Evolutionary conservation across 1,284 basidiomycete genomes (phyloP), one percentile per base, ranked within the genome.

Genomic region (Rhodotorula sp.): DNA sequence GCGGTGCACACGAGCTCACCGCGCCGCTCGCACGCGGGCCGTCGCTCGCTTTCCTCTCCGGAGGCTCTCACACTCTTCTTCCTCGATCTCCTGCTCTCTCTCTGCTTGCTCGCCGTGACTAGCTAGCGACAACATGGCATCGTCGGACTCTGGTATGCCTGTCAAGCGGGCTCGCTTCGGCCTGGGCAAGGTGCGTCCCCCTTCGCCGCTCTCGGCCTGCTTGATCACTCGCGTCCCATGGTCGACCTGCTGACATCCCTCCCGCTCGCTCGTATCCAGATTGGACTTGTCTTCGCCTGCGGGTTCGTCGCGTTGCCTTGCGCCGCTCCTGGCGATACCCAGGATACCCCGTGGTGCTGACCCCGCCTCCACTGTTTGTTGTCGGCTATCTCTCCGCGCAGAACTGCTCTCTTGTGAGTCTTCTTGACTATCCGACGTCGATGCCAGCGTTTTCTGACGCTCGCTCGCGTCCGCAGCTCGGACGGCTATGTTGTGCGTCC

Each of bases 391-490:
- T 44, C 5, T 44, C 39, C 39, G 36, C 36, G 55, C 13, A 32
- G n/a, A 29, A 22, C 19, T 27, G 36, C 34, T 24, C 55, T 17
- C 55, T 36, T 36, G 8, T 29, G n/a, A n/a, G 54, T 27, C 19
- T 4, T 5, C 3, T 4, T 0, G 29, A 34, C 8, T 5, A 47
- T 19, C 17, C 46, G 27, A 10, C 6, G 24, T 13, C n/a, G 13
- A 13, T 34, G n/a, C 30, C n/a, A 34, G 39, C 52, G 36, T 29
- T 3, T 32, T 5, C 15, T 34, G 22, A 22, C 49, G 22, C n/a
- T 13, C 17, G 15, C 8, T 20, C 19, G 57, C 17, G 90, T 90
- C 54, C 83, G 92, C 64, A 92, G 93, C 82, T 90, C 89, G 48
- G 91, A 94, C 80, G 91, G 90, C 88, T 82, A 65, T 20, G 62